Evolutionary conservation across 2,329 filamentous ascomycete species (phyloP), one percentile per base, ranked within the genome.

Genomic region (Camillea tinctor): DNA sequence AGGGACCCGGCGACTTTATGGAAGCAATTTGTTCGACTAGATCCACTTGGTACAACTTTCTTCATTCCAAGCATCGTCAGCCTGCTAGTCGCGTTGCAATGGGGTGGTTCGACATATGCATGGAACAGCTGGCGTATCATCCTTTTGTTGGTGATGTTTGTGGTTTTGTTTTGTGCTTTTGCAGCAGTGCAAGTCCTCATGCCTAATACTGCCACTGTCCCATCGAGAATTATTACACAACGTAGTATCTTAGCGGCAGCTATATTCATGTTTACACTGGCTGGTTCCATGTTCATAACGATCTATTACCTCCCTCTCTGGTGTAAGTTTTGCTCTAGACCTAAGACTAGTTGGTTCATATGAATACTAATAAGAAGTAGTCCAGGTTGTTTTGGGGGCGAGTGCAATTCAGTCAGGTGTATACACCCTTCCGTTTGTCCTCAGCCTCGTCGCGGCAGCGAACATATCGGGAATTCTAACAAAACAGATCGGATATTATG

Each of bases 51-150:
- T 11, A 30, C 26, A 30, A 30, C 13, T 2, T 30, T 30, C 6
- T 30, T 30, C 26, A 30, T 30, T 30, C 26, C 26, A 30, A 52
- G 21, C n/a, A 21, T 49, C 13, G 44, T 54, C 3, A 6, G 23
- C 9, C 52, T 54, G 23, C 52, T 54, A 5, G 22, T 54, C 8
- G 52, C 52, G 22, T 24, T 54, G 23, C 52, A 54, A 24, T 54
- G 52, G 52, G 82, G 79, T 11, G 82, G 82, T 0, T 68, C 72
- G 1, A 58, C 76, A 5, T 86, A 76, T 61, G 66, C 72, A 0
- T 86, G 82, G 83, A 68, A 69, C 30, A 70, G 68, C n/a, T 73
- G 74, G 1, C 71, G 72, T 2, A 75, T 76, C 44, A 80, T 84
- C 58, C 75, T 70, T 1, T 72, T 79, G 6, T 78, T 80, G 44